Conservation (phyloP, 192 early-diverging fungal species). For the Coemansia sp. region DNA sequence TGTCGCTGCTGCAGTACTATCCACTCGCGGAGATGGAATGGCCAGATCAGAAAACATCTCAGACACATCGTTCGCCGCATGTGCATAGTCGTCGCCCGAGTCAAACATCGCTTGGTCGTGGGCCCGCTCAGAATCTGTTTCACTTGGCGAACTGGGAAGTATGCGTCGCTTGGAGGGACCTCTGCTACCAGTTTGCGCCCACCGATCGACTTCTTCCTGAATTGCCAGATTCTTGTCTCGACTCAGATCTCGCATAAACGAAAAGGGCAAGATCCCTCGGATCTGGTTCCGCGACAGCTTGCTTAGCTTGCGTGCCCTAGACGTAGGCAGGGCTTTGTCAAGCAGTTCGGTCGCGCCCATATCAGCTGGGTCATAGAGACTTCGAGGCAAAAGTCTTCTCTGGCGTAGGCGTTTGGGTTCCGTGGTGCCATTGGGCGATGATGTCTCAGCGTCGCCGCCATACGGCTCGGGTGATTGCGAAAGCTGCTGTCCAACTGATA, state of each 20-base stretch:
- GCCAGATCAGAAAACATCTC: constrained; percentile 28
- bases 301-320: constrained; percentile 20
- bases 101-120: background rate
- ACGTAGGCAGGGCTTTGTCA: constrained; percentile 16
- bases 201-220: constrained; percentile 18
- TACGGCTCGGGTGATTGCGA: background rate
- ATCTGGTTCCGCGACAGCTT: constrained; percentile 44
- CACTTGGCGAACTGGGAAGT: constrained; percentile 29
- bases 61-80: constrained; percentile 1
- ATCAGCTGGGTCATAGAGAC: background rate
- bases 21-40: background rate
- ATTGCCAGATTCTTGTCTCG: constrained; percentile 22
- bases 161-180: constrained; percentile 8
- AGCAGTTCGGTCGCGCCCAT: background rate
- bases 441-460: background rate
- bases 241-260: constrained; percentile 48
- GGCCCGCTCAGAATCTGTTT: background rate
- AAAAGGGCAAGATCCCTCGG: constrained; percentile 51
- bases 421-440: background rate
- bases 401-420: background rate
- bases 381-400: constrained; percentile 11
- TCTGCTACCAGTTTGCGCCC: constrained; percentile 5
- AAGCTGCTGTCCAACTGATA: background rate
- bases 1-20: background rate
- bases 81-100: background rate